Conservation (phyloP, 2,329 filamentous ascomycete genomes). For the Paecilomyces variotii region DNA sequence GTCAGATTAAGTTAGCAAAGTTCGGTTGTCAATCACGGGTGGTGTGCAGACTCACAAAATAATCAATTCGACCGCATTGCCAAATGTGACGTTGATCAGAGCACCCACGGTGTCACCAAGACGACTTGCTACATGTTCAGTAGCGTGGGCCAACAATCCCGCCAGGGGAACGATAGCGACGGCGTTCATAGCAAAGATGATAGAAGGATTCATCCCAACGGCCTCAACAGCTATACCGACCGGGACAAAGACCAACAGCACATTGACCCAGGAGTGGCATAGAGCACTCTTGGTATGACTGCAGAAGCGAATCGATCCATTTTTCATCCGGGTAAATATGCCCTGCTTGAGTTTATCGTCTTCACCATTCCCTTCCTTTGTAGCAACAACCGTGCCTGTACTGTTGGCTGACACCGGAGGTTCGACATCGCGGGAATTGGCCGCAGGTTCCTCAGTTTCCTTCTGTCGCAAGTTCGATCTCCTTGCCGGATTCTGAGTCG, state of each 20-base stretch:
- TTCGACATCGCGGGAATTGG: background rate
- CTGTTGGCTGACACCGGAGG: background rate
- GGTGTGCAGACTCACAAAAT: conserved; percentile 53
- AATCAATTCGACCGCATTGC: conserved; percentile 72
- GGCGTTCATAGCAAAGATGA: conserved; percentile 67
- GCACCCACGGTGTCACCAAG: conserved; percentile 67
- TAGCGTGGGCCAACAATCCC: conserved; percentile 63
- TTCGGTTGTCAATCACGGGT: background rate
- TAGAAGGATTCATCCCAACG: conserved; percentile 44
- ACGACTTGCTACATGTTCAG: conserved; percentile 64
- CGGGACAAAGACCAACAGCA: conserved; percentile 35
- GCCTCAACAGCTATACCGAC: conserved; percentile 32
- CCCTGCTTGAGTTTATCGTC: background rate
- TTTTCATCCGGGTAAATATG: conserved; percentile 16
- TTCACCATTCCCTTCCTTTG: background rate
- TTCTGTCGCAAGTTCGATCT: background rate
- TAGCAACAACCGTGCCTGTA: background rate
- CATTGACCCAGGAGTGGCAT: conserved; percentile 36
- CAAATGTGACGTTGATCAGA: conserved; percentile 68
- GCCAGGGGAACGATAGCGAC: conserved; percentile 69
- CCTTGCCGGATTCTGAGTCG: background rate
- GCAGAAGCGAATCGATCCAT: conserved; percentile 23
- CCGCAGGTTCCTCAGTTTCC: background rate
- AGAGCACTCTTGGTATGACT: conserved; percentile 26
- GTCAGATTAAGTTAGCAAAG: conserved; percentile 6